Evolutionary conservation across 192 early-diverging fungal genomes (phyloP).

Genomic region (Coemansia sp.): DNA sequence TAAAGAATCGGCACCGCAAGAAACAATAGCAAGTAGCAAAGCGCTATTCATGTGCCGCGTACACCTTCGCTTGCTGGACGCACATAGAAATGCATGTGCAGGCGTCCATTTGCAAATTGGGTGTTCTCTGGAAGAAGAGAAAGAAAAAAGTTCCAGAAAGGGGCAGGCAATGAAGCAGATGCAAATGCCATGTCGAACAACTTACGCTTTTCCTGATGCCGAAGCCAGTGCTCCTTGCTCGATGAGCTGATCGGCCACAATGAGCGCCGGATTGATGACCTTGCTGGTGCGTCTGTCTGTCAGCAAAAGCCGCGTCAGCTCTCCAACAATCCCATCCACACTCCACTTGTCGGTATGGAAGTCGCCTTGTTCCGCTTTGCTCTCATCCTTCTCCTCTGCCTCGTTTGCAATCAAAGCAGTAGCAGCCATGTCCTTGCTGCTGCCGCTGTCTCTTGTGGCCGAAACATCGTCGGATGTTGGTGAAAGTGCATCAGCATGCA

Average conservation of each 20-base stretch:
- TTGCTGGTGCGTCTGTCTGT: slow-evolving; percentile 49
- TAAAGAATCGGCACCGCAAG: neutral
- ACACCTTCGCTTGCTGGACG: neutral
- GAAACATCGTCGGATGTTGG: slow-evolving; percentile 14
- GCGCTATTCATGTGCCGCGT: neutral
- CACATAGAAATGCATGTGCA: neutral
- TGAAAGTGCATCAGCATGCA: slow-evolving; percentile 31
- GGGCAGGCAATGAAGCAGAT: too few species aligned
- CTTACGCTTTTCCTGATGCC: slow-evolving; percentile 34
- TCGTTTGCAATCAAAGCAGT: neutral
- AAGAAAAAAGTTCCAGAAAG: too few species aligned
- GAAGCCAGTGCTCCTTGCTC: slow-evolving; percentile 43
- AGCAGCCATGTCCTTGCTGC: neutral
- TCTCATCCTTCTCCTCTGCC: neutral
- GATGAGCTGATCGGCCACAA: slow-evolving; percentile 48
- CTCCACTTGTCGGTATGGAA: slow-evolving; percentile 17
- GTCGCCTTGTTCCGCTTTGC: slow-evolving; percentile 3
- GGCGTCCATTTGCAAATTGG: neutral
- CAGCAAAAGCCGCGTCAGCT: slow-evolving; percentile 46
- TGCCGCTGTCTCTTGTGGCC: neutral
- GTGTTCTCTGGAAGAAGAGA: neutral
- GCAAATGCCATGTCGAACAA: neutral
- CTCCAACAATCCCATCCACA: slow-evolving; percentile 35
- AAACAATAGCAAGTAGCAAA: neutral
- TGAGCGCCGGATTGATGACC: slow-evolving; percentile 49